Conservation (phyloP, 345 rosid species). For the Eucalyptus regnans region DNA sequence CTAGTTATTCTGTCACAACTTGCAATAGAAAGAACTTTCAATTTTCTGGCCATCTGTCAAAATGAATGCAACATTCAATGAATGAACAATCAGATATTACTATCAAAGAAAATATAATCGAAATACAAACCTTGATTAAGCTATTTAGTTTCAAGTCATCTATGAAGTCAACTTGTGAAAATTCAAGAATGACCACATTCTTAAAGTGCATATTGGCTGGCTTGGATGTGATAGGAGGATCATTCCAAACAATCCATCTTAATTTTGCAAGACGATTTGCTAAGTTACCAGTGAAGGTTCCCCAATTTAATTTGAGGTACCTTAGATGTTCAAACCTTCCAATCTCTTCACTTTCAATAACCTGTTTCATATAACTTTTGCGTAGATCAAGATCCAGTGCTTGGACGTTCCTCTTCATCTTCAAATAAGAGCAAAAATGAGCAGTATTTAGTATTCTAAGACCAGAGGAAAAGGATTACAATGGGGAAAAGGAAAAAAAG, state of each 20-base stretch:
- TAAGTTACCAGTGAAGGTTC: background rate
- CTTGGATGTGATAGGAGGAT: background rate
- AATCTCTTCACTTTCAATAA: background rate
- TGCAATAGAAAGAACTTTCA: background rate
- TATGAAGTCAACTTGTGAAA: background rate
- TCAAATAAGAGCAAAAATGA: background rate
- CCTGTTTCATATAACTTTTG: background rate
- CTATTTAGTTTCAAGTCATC: background rate
- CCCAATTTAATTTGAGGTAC: background rate
- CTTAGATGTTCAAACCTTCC: background rate
- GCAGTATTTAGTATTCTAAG: rapidly evolving
- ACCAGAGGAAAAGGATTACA: background rate
- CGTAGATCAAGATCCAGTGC: background rate
- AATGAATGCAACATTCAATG: background rate
- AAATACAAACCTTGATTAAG: background rate
- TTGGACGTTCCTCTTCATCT: background rate
- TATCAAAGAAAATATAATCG: background rate
- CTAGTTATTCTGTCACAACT: rapidly evolving
- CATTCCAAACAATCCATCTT: background rate
- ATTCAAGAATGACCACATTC: background rate
- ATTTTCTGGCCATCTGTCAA: background rate
- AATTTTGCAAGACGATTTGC: background rate
- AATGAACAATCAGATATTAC: rapidly evolving
- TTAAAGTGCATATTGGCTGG: background rate
- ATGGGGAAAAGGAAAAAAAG: background rate